Evolutionary conservation across 225 moss, liverwort and hornwort genomes (phyloP), one percentile per base, ranked within the genome.

Genomic region (Physcomitrellopsis africana): DNA sequence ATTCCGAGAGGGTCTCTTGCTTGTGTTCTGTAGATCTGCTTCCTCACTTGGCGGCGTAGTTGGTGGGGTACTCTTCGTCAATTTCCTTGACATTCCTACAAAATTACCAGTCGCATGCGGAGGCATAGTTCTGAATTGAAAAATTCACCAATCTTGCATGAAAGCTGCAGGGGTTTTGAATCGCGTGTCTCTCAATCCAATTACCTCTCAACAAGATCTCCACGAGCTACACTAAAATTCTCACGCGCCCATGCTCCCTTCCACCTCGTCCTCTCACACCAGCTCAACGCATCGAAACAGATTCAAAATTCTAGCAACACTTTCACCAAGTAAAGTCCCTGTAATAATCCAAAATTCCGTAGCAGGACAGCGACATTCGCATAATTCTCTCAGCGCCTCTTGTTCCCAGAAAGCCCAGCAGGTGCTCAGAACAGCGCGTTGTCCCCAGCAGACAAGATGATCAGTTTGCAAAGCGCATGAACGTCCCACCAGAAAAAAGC

Each of bases 71-170:
- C 58, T 19, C 72, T 79, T 76, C 72, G 65, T 48, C 41, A 67
- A 1, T 60, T 53, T 62, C 17, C 19, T 78, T 5, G 79, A 79
- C 82, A 82, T 79, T 51, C 51, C 76, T 43, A 68, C 79, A 24
- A 60, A 82, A 51, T 32, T 45, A 0, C 76, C 72, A 48, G 76
- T 53, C 41, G 60, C 79, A 63, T 82, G 85, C 1, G 82, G 85
- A 79, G 85, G 82, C 85, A 85, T 85, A 5, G 20, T 72, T 46
- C 32, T 13, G n/a, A 48, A 13, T 37, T 37, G 32, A 37, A 37
- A 37, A 37, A 37, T 52, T 8, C 9, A 2, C 20, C 14, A 20
- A 54, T 8, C 42, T 32, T 52, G 71, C 60, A 45, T 23, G 44
- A 26, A 60, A 59, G 15, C 32, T 18, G 48, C 54, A 47, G 29